A percentile compares a stretch with the other conserved stretches of the same genome.
Evolutionary conservation across 78 protist genomes (phyloP).

Genomic region (Dictyostelium capitatum): DNA sequence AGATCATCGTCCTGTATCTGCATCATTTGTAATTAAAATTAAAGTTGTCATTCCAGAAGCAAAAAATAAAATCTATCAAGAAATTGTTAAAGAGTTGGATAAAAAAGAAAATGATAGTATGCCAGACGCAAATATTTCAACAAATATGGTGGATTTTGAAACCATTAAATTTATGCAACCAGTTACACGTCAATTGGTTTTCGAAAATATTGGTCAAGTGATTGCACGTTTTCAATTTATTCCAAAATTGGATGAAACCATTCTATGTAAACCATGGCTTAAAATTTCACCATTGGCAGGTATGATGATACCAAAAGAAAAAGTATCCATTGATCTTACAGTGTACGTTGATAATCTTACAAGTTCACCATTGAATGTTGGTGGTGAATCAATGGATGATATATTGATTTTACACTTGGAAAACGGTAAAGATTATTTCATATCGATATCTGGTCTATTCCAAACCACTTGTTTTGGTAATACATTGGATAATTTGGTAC

Average conservation of each 20-base stretch:
- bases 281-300: conserved; percentile 83
- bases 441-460: conserved; percentile 77
- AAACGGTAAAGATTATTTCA: conserved; percentile 90
- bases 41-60: conserved; percentile 71
- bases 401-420: conserved; percentile 90
- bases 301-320: conserved; percentile 84
- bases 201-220: conserved; percentile 90
- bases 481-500: conserved; percentile 80
- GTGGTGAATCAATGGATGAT: conserved; percentile 81
- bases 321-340: conserved; percentile 58
- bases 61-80: conserved; percentile 44
- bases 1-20: conserved; percentile 93
- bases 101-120: conserved; percentile 87
- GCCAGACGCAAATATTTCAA: conserved; percentile 80
- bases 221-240: conserved; percentile 86
- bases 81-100: conserved; percentile 79
- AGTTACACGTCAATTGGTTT: background rate
- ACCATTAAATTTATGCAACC: conserved; percentile 62
- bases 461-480: conserved; percentile 80
- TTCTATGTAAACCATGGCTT: conserved; percentile 86
- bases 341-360: conserved; percentile 51
- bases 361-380: conserved; percentile 50
- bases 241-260: conserved; percentile 82
- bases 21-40: conserved; percentile 46
- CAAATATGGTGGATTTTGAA: conserved; percentile 80